Percentiles rank a stretch among this genome's conserved stretches.
Conservation (phyloP, 2,329 filamentous ascomycete genomes). For the Paracorniculantispora psalliotae region DNA sequence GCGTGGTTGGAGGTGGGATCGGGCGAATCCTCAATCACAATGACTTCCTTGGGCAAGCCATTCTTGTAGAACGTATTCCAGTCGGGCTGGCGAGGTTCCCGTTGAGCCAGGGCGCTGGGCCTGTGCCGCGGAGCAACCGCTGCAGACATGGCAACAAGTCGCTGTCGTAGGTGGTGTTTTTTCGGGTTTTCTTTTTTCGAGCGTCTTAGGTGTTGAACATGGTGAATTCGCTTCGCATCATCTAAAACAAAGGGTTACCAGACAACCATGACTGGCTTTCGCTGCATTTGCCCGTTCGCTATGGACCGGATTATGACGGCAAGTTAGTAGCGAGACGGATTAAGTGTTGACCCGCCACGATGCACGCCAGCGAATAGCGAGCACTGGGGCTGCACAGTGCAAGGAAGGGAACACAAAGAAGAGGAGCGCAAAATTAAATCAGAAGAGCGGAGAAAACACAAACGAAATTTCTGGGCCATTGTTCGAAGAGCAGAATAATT, state of each 20-base stretch:
- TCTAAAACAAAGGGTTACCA: constrained; percentile 1
- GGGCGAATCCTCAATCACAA: constrained; percentile 67
- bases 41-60: constrained; percentile 69
- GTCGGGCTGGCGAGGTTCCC: constrained; percentile 49
- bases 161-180: background rate
- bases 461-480: background rate
- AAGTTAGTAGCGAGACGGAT: constrained; percentile 8
- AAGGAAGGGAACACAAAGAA: background rate
- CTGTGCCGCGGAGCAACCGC: constrained; percentile 11
- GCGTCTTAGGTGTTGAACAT: background rate
- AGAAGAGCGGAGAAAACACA: background rate
- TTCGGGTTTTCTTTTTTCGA: background rate
- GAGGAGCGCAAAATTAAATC: background rate
- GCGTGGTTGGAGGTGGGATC: constrained; percentile 31
- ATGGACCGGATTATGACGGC: constrained; percentile 3
- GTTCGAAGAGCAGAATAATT: background rate
- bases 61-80: constrained; percentile 74
- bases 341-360: constrained; percentile 12
- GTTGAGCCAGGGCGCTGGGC: constrained; percentile 1
- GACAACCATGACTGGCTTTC: background rate
- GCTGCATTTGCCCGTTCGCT: constrained; percentile 2
- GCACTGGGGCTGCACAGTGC: background rate
- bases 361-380: background rate
- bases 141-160: constrained; percentile 8
- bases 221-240: constrained; percentile 2